Evolutionary conservation across 805 yeast genomes (phyloP).

Genomic region (Yarrowia yakushimensis): DNA sequence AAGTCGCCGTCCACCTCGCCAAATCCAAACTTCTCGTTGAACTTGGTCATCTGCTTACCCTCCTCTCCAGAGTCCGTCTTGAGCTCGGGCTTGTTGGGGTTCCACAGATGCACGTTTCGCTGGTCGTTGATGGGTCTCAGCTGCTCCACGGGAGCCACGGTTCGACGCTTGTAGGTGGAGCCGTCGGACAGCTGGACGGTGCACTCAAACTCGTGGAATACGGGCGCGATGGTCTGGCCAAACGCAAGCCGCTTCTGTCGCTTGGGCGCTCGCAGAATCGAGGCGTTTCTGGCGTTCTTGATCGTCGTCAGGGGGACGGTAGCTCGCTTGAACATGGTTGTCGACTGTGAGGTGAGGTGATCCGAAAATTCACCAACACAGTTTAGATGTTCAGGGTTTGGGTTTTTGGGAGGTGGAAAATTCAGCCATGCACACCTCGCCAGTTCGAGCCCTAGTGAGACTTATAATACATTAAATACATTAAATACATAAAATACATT

Average conservation of each 20-base stretch:
- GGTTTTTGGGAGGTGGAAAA: neutral
- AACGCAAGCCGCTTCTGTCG: slow-evolving; percentile 34
- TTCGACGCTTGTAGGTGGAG: slow-evolving; percentile 74
- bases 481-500: neutral
- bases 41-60: slow-evolving; percentile 60
- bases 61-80: slow-evolving; percentile 74
- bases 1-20: slow-evolving; percentile 41
- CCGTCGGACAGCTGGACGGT: slow-evolving; percentile 92
- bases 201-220: slow-evolving; percentile 85
- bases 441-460: neutral
- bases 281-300: slow-evolving; percentile 19
- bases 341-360: slow-evolving; percentile 12
- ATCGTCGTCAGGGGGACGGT: slow-evolving; percentile 24
- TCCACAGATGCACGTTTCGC: slow-evolving; percentile 84
- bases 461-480: slow-evolving; percentile 1
- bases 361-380: slow-evolving; percentile 8
- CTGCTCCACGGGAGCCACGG: slow-evolving; percentile 86
- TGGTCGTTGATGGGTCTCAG: slow-evolving; percentile 83
- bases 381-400: neutral
- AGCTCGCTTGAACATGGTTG: slow-evolving; percentile 16
- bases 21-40: slow-evolving; percentile 38
- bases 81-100: slow-evolving; percentile 76
- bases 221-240: slow-evolving; percentile 92
- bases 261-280: slow-evolving; percentile 27
- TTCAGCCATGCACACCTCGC: neutral